A percentile compares a stretch with the other conserved stretches of the same genome.
phyloP scores from a whole-genome alignment of 129 eudicot genomes.

The Heracleum sosnowskyi region DNA sequence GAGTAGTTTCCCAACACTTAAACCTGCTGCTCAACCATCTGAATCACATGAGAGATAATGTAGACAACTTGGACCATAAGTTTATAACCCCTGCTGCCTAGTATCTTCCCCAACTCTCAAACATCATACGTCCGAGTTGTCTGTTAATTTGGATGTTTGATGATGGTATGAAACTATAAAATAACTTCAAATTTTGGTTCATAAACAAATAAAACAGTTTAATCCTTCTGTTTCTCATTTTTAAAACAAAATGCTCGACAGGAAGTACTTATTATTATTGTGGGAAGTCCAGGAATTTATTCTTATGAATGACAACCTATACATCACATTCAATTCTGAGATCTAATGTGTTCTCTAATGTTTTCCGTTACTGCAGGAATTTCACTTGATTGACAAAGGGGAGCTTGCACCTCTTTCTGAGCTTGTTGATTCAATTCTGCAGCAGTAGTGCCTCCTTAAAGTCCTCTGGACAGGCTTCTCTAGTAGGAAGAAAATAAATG shows the following conservation, averaged over 20 bases:
- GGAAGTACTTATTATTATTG: neutral
- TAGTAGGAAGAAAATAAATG: slow-evolving; percentile 40
- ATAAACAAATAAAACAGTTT: neutral
- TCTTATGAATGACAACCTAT: neutral
- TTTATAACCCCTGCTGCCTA: neutral
- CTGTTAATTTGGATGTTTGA: neutral
- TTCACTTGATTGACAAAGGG: slow-evolving; percentile 66
- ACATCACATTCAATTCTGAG: neutral
- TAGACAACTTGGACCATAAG: neutral
- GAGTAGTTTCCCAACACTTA: neutral
- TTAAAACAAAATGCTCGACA: neutral
- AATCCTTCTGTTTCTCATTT: neutral
- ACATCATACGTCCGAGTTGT: neutral
- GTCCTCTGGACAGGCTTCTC: neutral
- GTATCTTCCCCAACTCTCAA: neutral
- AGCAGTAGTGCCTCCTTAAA: slow-evolving; percentile 2
- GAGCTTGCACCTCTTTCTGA: slow-evolving; percentile 79
- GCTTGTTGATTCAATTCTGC: slow-evolving; percentile 73
- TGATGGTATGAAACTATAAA: neutral
- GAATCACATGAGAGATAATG: neutral
- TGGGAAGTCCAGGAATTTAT: neutral
- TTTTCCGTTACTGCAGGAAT: slow-evolving; percentile 50
- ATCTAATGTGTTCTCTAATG: too few species aligned
- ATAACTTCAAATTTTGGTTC: neutral
- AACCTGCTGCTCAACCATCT: neutral